Conservation (phyloP, 768 basidiomycete genomes). For the Favolaschia claudopus region DNA sequence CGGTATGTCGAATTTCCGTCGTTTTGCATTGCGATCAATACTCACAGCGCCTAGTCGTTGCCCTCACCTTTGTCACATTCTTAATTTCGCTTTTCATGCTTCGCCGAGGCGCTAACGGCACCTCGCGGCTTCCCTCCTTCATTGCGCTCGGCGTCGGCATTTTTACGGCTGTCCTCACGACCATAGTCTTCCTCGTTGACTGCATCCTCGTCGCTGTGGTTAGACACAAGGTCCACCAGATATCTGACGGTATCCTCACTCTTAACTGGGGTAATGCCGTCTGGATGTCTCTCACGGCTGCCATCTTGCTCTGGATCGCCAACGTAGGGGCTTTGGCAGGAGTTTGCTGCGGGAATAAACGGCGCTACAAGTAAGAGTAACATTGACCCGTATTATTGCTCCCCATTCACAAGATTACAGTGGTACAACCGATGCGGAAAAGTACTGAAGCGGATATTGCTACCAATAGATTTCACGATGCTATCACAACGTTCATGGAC, state of each 20-base stretch:
- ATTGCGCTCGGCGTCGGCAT: conserved; percentile 45
- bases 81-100: conserved; percentile 55
- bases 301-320: conserved; percentile 56
- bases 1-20: conserved; percentile 44
- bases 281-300: conserved; percentile 63
- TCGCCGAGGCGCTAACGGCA: conserved; percentile 45
- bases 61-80: conserved; percentile 58
- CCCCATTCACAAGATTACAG: too few relatives aligned
- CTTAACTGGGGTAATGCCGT: conserved; percentile 61
- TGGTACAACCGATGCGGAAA: conserved; percentile 14
- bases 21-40: conserved; percentile 3
- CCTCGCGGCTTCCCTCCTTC: conserved; percentile 47
- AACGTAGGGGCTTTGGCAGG: conserved; percentile 45
- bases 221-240: conserved; percentile 48
- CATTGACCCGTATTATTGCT: background rate
- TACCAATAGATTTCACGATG: conserved; percentile 20
- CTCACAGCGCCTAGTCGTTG: conserved; percentile 47
- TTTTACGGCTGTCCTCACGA: conserved; percentile 53
- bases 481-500: conserved; percentile 17
- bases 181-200: conserved; percentile 61
- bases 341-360: conserved; percentile 34
- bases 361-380: conserved; percentile 14
- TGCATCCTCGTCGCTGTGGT: conserved; percentile 56
- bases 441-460: conserved; percentile 9
- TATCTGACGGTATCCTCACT: conserved; percentile 47